Base-by-base conservation (phyloP, 768 basidiomycete genomes). In the Kwoniella sp. region DNA sequence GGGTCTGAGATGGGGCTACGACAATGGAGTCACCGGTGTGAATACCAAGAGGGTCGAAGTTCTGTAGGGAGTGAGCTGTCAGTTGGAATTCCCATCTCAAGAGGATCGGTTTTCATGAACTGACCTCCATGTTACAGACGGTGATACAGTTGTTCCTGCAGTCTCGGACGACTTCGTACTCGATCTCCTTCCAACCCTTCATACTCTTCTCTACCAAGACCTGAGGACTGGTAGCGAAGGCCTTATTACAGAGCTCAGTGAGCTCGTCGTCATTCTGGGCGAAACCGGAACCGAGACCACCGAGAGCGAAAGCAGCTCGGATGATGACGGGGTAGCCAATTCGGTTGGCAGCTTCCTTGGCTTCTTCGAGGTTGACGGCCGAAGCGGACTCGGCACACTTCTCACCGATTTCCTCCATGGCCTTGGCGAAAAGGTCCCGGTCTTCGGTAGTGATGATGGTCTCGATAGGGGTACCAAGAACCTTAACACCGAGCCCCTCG, bases 101-200 rank as follows among this genome's bases (percentile, higher is more conserved):
- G n/a, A n/a, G 9, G 7, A 36, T 7, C 47, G 51, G 40, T 22
- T 29, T 26, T n/a, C n/a, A n/a, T n/a, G n/a, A 10, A 78, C 89
- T 61, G 52, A 93, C 94, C 90, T 99, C 95, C 95, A 99, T 99
- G 83, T 99, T 99, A 82, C 95, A 99, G 67, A 98, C 95, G 0
- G 94, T 95, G 82, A 98, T 98, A 78, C 95, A 98, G 79, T 99
- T 99, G 78, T 98, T 91, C 67, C 91, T 85, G 82, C 93, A 97
- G 81, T 99, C 95, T 63, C 95, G 85, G 12, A 98, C 95, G 54
- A 99, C 95, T 78, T 99, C 95, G 72, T 99, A 99, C 83, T 99
- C 95, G 69, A 99, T 95, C 83, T 99, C 95, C 82, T 99, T 98
- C 95, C 95, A 99, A 1, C 95, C 95, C 82, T 98, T 98, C 95